Evolutionary conservation across 192 early-diverging fungal genomes (phyloP).

Genomic region (Geosiphon pyriformis): DNA sequence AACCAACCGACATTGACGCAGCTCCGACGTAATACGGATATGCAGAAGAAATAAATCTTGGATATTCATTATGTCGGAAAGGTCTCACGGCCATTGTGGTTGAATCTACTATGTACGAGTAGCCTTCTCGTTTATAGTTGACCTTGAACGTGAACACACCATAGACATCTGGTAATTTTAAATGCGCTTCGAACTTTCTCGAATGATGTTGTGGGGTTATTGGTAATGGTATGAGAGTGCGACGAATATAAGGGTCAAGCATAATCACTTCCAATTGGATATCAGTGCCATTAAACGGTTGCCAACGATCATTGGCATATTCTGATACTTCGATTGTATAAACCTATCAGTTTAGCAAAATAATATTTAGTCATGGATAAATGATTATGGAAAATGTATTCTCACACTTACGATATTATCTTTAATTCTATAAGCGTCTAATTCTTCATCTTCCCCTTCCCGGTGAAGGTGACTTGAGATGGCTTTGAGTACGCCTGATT

Average conservation of each 20-base stretch:
- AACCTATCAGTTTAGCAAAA: no score
- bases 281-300: constrained; percentile 72
- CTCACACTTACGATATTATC: constrained; percentile 79
- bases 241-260: constrained; percentile 94
- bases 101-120: constrained; percentile 62
- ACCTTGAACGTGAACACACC: constrained; percentile 97
- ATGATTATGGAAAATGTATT: no score
- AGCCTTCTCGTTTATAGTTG: constrained; percentile 86
- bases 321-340: constrained; percentile 79
- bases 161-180: constrained; percentile 85
- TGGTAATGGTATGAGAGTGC: constrained; percentile 54
- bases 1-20: constrained; percentile 78
- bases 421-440: constrained; percentile 85
- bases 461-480: constrained; percentile 59
- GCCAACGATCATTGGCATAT: constrained; percentile 74
- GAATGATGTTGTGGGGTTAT: constrained; percentile 28
- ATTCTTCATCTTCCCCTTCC: constrained; percentile 55
- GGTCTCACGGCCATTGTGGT: constrained; percentile 85
- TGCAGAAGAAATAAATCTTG: constrained; percentile 85
- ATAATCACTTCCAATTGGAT: constrained; percentile 92
- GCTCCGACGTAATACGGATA: constrained; percentile 91
- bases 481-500: constrained; percentile 83
- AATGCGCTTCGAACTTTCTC: constrained; percentile 37
- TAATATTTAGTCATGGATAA: no score
- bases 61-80: constrained; percentile 94